Evolutionary conservation across 768 basidiomycete genomes (phyloP), one percentile per base, ranked within the genome.

Genomic region (Panellus pusillus): DNA sequence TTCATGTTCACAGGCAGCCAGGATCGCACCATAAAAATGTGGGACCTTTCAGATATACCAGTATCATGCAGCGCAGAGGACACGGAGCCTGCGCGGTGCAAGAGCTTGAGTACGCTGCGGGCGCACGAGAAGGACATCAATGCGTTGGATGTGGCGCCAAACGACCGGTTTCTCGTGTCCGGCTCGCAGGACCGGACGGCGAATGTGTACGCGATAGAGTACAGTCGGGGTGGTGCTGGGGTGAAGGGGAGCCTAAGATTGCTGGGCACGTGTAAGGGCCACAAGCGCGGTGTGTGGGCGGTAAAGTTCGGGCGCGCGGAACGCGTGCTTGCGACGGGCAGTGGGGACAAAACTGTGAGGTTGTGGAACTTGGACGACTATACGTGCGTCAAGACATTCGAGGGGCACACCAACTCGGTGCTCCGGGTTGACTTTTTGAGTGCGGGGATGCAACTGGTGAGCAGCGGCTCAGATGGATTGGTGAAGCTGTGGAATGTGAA

Each of bases 121-220:
- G 92, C 94, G 12, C 97, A 98, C 70, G 97, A 98, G 50, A 98
- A 98, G 73, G 97, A 98, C 70, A 98, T 99, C 73, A 99, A 99
- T 69, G 85, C 94, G 51, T 79, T 99, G 37, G 97, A 98, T 68
- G 77, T 98, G 14, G 78, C 96, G 3, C 94, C 93, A 6, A 92
- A 96, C 66, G 92, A 97, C 68, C 79, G 77, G 55, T 71, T 95
- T 52, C 80, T 98, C 41, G 96, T 86, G 9, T 96, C 95, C 3
- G 97, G 93, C 18, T 97, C 94, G 17, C 97, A 98, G 67, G 97
- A 99, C 70, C 89, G 89, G 54, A 92, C 91, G 12, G 93, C 91
- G 50, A 98, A 98, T 66, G 72, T 99, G 15, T 99, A 87, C 69
- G 80, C 83, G 52, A 83, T 98, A 45, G 77, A 81, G 19, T 90